phyloP scores from a whole-genome alignment of 164 flowering plant species.

The Saururus chinensis region DNA sequence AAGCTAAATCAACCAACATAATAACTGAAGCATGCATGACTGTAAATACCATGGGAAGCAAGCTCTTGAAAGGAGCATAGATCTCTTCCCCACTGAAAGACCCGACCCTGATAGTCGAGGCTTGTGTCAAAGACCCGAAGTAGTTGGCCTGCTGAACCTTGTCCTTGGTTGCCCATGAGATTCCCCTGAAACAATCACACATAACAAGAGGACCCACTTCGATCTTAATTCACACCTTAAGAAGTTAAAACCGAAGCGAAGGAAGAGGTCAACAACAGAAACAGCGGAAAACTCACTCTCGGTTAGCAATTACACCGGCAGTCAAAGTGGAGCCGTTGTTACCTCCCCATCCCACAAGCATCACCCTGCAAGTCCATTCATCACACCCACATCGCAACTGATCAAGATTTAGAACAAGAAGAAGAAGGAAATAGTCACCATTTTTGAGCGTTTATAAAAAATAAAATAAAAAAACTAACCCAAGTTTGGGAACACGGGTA shows the following conservation, averaged over 20 bases:
- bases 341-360: constrained; percentile 99
- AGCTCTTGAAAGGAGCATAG: constrained; percentile 97
- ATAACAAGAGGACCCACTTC: no score
- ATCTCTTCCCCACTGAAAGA: constrained; percentile 97
- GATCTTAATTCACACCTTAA: no score
- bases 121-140: constrained; percentile 94
- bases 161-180: constrained; percentile 98
- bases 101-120: constrained; percentile 87
- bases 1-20: background rate
- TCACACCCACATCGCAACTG: background rate
- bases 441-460: no score
- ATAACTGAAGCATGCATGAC: background rate
- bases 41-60: constrained; percentile 77
- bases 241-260: no score
- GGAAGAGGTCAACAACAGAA: background rate
- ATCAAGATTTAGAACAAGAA: no score
- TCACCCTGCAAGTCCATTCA: constrained; percentile 38
- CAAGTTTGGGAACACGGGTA: constrained; percentile 78
- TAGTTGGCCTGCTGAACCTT: constrained; percentile 95
- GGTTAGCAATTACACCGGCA: constrained; percentile 84
- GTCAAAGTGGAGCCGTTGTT: constrained; percentile 96
- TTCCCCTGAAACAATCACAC: constrained; percentile 43
- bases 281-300: constrained; percentile 50
- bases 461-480: constrained; percentile 36
- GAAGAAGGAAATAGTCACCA: no score